Evolutionary conservation across 116 monocot genomes (phyloP).

Genomic region (Trichopus zeylanicus): DNA sequence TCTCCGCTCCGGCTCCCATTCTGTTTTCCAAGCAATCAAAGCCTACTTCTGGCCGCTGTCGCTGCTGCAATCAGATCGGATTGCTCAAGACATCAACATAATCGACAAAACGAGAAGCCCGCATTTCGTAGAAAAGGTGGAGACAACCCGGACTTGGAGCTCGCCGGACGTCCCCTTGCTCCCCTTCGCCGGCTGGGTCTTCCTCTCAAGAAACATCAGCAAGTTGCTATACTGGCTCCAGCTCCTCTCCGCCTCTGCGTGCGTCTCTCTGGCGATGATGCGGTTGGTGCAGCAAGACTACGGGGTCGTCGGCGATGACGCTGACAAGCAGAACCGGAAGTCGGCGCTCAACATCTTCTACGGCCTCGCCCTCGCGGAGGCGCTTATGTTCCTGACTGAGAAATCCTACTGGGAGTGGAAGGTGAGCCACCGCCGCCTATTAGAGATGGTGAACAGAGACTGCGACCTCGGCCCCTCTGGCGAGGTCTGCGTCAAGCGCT

Average conservation of each 20-base stretch:
- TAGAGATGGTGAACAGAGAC: conserved; percentile 18
- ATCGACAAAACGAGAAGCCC: no score
- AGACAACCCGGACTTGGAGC: background rate
- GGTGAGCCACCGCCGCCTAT: conserved; percentile 6
- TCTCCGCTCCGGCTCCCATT: conserved; percentile 7
- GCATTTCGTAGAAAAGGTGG: background rate
- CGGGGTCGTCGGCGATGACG: conserved; percentile 1
- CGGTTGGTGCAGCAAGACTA: conserved; percentile 31
- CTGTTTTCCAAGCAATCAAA: background rate
- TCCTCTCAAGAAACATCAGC: conserved; percentile 25
- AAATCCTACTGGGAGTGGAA: conserved; percentile 43
- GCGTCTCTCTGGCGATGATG: conserved; percentile 28
- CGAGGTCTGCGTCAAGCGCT: conserved; percentile 27
- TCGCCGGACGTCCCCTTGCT: conserved; percentile 13
- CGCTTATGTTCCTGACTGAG: conserved; percentile 31
- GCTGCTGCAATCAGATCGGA: background rate
- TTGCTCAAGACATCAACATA: background rate
- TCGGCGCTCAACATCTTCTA: conserved; percentile 45
- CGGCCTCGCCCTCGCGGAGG: conserved; percentile 25
- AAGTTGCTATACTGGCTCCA: conserved; percentile 35
- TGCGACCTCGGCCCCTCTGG: conserved; percentile 17
- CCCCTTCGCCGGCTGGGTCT: conserved; percentile 17
- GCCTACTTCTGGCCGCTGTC: background rate
- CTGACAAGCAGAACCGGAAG: conserved; percentile 10
- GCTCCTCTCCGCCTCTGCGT: conserved; percentile 28